Evolutionary conservation across 768 basidiomycete genomes (phyloP).

Genomic region (Psilocybe cubensis): DNA sequence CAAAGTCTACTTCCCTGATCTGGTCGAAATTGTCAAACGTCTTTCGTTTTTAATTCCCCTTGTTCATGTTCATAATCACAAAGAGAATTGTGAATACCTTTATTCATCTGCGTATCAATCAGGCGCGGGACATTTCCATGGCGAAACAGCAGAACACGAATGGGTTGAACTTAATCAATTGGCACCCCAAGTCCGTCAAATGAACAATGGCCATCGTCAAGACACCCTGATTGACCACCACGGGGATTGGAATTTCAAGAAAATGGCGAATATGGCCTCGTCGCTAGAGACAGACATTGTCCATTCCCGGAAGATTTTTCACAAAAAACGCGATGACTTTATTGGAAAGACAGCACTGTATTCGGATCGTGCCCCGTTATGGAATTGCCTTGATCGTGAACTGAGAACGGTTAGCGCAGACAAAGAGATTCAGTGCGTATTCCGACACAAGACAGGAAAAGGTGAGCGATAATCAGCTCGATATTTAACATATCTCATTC

Average conservation of each 20-base stretch:
- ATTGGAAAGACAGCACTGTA: conserved; percentile 1
- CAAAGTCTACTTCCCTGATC: conserved; percentile 5
- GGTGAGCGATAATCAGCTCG: conserved; percentile 3
- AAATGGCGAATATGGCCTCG: conserved; percentile 15
- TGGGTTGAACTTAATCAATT: conserved; percentile 29
- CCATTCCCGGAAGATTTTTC: conserved; percentile 7
- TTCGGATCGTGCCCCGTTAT: neutral
- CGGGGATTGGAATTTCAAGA: conserved; percentile 29
- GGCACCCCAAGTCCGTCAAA: conserved; percentile 24
- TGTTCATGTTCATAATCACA: conserved; percentile 29
- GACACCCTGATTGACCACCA: conserved; percentile 25
- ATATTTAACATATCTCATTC: neutral
- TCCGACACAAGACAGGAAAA: conserved; percentile 16
- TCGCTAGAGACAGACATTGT: conserved; percentile 6
- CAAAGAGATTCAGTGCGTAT: conserved; percentile 24
- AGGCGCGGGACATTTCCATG: conserved; percentile 27
- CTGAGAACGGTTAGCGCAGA: conserved; percentile 3
- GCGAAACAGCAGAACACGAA: conserved; percentile 30
- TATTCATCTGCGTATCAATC: conserved; percentile 24
- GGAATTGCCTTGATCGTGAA: conserved; percentile 15
- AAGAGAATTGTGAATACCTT: conserved; percentile 27
- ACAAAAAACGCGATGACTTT: conserved; percentile 13
- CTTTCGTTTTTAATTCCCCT: conserved; percentile 21
- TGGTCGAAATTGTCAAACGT: conserved; percentile 9
- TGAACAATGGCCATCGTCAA: conserved; percentile 32